Base-by-base conservation (phyloP, 768 basidiomycete genomes). In the Pisolithus microcarpus region DNA sequence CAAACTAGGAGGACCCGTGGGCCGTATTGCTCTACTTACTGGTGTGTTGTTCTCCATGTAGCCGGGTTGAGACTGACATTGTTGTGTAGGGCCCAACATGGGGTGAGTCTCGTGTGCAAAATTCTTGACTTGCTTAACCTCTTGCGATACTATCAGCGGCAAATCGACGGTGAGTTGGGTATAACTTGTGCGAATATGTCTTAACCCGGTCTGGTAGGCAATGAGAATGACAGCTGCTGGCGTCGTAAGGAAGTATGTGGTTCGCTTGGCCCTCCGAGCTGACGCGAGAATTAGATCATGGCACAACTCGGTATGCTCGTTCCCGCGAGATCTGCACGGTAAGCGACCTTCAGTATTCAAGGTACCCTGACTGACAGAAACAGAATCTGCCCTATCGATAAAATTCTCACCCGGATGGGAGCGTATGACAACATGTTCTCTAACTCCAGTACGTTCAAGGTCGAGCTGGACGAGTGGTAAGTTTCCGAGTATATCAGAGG, bases 381-480 rank as follows among this genome's bases (percentile, higher is more conserved):
- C 23, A 92, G 91, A 34, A 64, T 99, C 43, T 87, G 85, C 53
- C 91, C 96, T 2, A 81, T 96, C 2, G 94, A 99, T 63, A 74
- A 85, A 11, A 96, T 99, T 56, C 78, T 91, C 52, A 97, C 96
- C 2, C 84, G 95, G 23, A 98, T 98, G 96, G 96, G 96, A 9
- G 96, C 96, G 3, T 96, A 97, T 64, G 95, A 98, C 61, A 93
- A 93, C 62, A 92, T 95, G 87, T 94, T 93, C 67, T 85, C 88
- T 2, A 84, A 91, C 58, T 80, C 92, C 1, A 92, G 91, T 68
- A 97, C 95, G 0, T 99, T 98, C 79, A 96, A 97, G 65, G 96
- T 99, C 19, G 96, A 99, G 65, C 73, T 99, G 51, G 96, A 98
- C 64, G 96, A 99, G 79, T 91, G 91, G 91, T 92, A 58, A 38